A percentile compares a stretch with the other conserved stretches of the same genome.
These are phyloP conservation scores for Epichloe aotearoae DNA, from an alignment of 2,329 filamentous ascomycete genomes.

Conservation along the genomic window DNA sequence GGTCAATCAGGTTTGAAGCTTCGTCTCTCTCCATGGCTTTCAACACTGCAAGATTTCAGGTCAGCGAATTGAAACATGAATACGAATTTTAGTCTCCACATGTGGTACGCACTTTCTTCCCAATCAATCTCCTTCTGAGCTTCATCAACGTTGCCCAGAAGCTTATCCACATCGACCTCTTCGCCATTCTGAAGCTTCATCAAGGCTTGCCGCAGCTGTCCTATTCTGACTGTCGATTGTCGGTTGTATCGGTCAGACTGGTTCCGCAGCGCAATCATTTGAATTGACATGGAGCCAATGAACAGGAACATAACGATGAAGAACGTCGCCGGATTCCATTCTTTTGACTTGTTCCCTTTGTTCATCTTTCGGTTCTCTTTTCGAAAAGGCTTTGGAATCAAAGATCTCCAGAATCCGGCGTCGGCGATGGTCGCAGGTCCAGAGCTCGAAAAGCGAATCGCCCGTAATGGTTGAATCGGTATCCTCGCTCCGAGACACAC, in stretches of 20 bases:
- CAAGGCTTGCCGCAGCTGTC: conserved; percentile 60
- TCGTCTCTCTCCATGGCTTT: conserved; percentile 55
- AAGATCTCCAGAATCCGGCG: conserved; percentile 52
- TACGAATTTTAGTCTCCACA: background rate
- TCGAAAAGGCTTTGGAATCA: conserved; percentile 56
- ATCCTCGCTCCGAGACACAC: background rate
- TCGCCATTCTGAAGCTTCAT: conserved; percentile 58
- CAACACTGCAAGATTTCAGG: conserved; percentile 35
- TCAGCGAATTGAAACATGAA: background rate
- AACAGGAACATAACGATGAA: conserved; percentile 72
- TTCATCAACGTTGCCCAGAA: conserved; percentile 62
- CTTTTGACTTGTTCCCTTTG: conserved; percentile 36
- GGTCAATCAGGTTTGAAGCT: conserved; percentile 26
- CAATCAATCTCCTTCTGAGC: conserved; percentile 65
- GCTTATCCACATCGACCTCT: conserved; percentile 71
- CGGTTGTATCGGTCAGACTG: conserved; percentile 61
- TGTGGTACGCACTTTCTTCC: conserved; percentile 57
- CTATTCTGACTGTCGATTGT: conserved; percentile 67
- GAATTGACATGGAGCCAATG: conserved; percentile 91
- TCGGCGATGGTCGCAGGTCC: conserved; percentile 38
- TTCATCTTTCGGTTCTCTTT: conserved; percentile 23
- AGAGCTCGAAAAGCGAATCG: conserved; percentile 22
- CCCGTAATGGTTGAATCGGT: background rate
- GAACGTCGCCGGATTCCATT: conserved; percentile 72
- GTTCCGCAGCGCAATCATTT: conserved; percentile 71